These are phyloP conservation scores for Periconia sp. DNA, from an alignment of 2,329 filamentous ascomycete species.

Conservation along the genomic window DNA sequence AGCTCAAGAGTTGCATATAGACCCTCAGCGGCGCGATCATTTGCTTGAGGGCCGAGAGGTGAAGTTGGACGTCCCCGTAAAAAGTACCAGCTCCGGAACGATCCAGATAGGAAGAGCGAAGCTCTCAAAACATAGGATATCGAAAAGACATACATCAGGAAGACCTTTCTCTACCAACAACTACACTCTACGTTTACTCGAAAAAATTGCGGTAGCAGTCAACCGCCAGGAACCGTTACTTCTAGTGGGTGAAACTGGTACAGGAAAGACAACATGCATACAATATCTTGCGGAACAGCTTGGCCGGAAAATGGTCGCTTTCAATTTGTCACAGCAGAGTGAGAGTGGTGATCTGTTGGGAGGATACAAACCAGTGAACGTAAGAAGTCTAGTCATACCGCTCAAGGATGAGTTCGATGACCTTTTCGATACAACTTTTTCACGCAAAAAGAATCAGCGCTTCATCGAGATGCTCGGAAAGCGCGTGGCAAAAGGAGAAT, in stretches of 20 bases:
- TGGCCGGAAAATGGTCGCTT: slow-evolving; percentile 83
- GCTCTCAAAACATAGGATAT: slow-evolving; percentile 46
- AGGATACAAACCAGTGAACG: slow-evolving; percentile 94
- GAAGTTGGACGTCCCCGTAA: slow-evolving; percentile 50
- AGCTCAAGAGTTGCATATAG: slow-evolving; percentile 84
- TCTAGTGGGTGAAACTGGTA: slow-evolving; percentile 97
- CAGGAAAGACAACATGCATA: slow-evolving; percentile 94
- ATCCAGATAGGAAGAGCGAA: slow-evolving; percentile 46
- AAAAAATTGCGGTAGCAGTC: slow-evolving; percentile 83
- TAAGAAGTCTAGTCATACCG: slow-evolving; percentile 82
- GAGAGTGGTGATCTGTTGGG: slow-evolving; percentile 95
- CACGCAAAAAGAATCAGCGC: slow-evolving; percentile 75
- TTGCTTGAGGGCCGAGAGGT: slow-evolving; percentile 75
- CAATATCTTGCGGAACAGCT: slow-evolving; percentile 86
- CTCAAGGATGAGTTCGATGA: slow-evolving; percentile 93
- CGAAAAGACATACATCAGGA: slow-evolving; percentile 41
- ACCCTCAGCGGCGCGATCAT: slow-evolving; percentile 77
- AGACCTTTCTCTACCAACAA: slow-evolving; percentile 84
- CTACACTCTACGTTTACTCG: slow-evolving; percentile 80
- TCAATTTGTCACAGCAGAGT: slow-evolving; percentile 97
- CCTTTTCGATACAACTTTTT: slow-evolving; percentile 85
- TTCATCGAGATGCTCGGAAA: slow-evolving; percentile 82
- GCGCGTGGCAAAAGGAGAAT: slow-evolving; percentile 78
- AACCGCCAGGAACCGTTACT: slow-evolving; percentile 85
- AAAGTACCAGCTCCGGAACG: slow-evolving; percentile 25